phyloP scores from a whole-genome alignment of 768 basidiomycete genomes.

The Calocybe gangraenosa region DNA sequence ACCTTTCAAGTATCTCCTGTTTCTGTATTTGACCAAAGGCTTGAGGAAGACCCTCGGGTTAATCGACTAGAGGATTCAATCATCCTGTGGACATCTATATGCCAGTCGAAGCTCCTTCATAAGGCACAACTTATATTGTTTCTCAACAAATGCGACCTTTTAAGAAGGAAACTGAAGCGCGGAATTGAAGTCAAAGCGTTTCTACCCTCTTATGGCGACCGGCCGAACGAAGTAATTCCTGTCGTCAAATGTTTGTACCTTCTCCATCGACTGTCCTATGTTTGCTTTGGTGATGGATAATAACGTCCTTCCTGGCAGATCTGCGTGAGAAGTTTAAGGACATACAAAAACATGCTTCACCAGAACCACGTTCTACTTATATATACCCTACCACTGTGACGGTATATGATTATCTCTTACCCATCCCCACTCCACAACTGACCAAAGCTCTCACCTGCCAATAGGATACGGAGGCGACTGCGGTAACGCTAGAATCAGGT shows the following conservation, averaged over 20 bases:
- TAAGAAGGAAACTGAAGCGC: conserved; percentile 59
- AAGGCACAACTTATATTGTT: conserved; percentile 60
- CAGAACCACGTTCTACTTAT: conserved; percentile 51
- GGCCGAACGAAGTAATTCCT: conserved; percentile 60
- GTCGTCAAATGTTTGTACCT: conserved; percentile 60
- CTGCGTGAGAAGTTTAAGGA: conserved; percentile 68
- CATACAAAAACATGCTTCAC: conserved; percentile 54
- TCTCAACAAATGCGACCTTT: conserved; percentile 66
- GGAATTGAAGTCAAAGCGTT: conserved; percentile 53
- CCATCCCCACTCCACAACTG: neutral
- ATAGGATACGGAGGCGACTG: conserved; percentile 62
- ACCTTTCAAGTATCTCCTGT: conserved; percentile 77
- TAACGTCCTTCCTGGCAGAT: conserved; percentile 34
- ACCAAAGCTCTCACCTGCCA: neutral
- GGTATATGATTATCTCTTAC: conserved; percentile 34
- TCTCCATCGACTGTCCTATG: neutral
- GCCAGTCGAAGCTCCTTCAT: conserved; percentile 59
- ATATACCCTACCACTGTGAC: conserved; percentile 69
- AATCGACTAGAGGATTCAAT: conserved; percentile 76
- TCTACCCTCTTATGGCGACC: conserved; percentile 63
- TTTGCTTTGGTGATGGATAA: neutral
- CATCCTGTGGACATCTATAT: conserved; percentile 67
- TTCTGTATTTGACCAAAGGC: conserved; percentile 73
- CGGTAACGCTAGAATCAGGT: conserved; percentile 56
- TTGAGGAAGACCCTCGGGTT: conserved; percentile 65